phyloP scores from a whole-genome alignment of 2,329 filamentous ascomycete species.

The Laburnicola sp. region DNA sequence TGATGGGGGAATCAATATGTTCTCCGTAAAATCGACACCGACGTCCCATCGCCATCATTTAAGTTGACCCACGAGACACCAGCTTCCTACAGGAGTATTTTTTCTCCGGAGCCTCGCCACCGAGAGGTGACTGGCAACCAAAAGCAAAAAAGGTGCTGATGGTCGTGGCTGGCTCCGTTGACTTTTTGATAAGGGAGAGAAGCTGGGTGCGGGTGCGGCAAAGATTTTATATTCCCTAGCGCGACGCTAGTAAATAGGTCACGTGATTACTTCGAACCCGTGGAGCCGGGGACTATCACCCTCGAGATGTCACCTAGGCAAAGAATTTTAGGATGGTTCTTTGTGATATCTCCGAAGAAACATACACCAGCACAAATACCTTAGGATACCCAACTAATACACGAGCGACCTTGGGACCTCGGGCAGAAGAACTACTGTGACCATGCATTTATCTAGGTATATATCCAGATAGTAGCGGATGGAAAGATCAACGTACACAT shows the following conservation, averaged over 20 bases:
- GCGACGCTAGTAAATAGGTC: constrained; percentile 9
- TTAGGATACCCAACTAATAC: too few species aligned
- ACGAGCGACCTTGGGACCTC: too few species aligned
- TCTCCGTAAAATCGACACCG: constrained; percentile 72
- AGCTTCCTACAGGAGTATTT: constrained; percentile 67
- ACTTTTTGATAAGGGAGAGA: constrained; percentile 61
- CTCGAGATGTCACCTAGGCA: too few species aligned
- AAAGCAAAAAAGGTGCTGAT: constrained; percentile 59
- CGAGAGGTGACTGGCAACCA: constrained; percentile 67
- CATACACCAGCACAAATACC: too few species aligned
- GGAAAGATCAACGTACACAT: too few species aligned
- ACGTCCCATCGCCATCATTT: constrained; percentile 69
- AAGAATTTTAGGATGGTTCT: too few species aligned
- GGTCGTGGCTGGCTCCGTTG: constrained; percentile 71
- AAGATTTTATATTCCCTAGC: constrained; percentile 27
- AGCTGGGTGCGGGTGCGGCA: constrained; percentile 25
- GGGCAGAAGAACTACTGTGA: too few species aligned
- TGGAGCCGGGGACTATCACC: too few species aligned
- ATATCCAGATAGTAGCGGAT: too few species aligned
- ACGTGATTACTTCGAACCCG: neutral
- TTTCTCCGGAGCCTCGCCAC: constrained; percentile 67
- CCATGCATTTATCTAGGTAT: too few species aligned
- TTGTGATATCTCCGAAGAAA: too few species aligned
- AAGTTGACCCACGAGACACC: constrained; percentile 70
- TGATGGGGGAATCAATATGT: constrained; percentile 50